These are phyloP conservation scores for Suillus plorans DNA, from an alignment of 768 basidiomycete genomes.

Conservation along the genomic window DNA sequence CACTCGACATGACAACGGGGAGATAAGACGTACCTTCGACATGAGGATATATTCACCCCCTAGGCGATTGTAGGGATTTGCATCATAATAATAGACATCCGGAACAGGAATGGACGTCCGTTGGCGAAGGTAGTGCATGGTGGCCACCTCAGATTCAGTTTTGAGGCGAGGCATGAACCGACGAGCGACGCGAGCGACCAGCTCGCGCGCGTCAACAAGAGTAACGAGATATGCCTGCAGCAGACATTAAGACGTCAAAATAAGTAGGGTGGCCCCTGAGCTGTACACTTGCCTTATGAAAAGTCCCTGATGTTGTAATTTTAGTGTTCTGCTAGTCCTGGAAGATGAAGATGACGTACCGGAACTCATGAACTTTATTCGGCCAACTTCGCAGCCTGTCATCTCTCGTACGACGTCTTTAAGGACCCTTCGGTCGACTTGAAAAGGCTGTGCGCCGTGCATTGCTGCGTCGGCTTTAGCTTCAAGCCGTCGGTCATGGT, in stretches of 20 bases:
- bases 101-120: constrained; percentile 75
- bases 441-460: constrained; percentile 66
- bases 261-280: constrained; percentile 3
- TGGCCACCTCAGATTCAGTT: constrained; percentile 86
- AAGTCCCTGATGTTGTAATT: constrained; percentile 56
- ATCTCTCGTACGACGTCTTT: constrained; percentile 78
- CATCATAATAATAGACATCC: constrained; percentile 71
- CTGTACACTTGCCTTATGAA: constrained; percentile 64
- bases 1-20: constrained; percentile 1
- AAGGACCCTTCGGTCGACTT: constrained; percentile 71
- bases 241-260: constrained; percentile 6
- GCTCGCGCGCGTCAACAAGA: constrained; percentile 54
- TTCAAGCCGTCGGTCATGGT: constrained; percentile 66
- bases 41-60: constrained; percentile 86
- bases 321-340: constrained; percentile 13
- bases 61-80: constrained; percentile 81
- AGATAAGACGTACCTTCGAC: constrained; percentile 62
- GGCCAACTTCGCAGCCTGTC: constrained; percentile 61
- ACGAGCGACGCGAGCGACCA: constrained; percentile 80
- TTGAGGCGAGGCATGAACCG: constrained; percentile 86
- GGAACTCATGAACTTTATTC: constrained; percentile 72
- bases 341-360: constrained; percentile 44
- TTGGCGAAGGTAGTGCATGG: constrained; percentile 75
- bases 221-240: constrained; percentile 74
- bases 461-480: constrained; percentile 59